Evolutionary conservation across 495 filamentous ascomycete genomes (phyloP).

Genomic region (Aspergillus leporis): DNA sequence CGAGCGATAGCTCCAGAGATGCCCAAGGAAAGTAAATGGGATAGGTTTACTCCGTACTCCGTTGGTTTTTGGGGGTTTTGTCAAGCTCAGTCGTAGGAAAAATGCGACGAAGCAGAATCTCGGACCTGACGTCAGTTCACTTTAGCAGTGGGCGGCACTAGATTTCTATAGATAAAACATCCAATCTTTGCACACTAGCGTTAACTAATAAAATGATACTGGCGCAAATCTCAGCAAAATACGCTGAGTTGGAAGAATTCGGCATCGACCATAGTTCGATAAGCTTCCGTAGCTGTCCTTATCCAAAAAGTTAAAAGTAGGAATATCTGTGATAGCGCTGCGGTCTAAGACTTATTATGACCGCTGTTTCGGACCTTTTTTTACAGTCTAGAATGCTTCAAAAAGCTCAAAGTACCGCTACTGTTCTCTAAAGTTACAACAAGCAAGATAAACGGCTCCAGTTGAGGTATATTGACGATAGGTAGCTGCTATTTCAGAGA

Average conservation of each 20-base stretch:
- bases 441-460: slow-evolving; percentile 6
- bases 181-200: background rate
- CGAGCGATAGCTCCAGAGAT: background rate
- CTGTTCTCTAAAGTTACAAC: background rate
- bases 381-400: background rate
- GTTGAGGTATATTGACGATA: slow-evolving; percentile 18
- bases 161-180: background rate
- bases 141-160: background rate
- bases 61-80: too few species aligned
- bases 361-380: background rate
- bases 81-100: background rate
- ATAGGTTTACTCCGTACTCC: background rate
- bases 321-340: too few species aligned
- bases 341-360: too few species aligned
- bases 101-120: background rate
- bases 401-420: background rate
- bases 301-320: background rate
- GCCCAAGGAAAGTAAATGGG: background rate
- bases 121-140: background rate
- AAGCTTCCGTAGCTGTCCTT: slow-evolving; percentile 1
- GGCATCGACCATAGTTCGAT: background rate
- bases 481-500: slow-evolving; percentile 10
- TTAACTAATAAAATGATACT: background rate
- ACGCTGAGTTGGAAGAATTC: background rate
- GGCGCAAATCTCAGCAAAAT: background rate